These are phyloP conservation scores for Galeopsis tetrahit DNA, from an alignment of 257 asterid species.

Conservation along the genomic window DNA sequence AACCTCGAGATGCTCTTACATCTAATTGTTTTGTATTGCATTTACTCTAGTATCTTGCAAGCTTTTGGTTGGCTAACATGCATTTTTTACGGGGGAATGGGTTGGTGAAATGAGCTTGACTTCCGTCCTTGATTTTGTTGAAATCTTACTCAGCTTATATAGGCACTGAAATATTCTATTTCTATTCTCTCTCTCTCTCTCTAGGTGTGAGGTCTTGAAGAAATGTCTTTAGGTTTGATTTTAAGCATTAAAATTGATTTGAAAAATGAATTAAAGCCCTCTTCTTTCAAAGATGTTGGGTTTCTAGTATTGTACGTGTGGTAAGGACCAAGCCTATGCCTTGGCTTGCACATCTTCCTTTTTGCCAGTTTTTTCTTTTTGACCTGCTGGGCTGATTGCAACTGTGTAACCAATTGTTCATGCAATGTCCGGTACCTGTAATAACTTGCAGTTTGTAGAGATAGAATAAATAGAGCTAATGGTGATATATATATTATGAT, in stretches of 20 bases:
- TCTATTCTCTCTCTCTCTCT: background rate
- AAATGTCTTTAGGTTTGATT: constrained; percentile 3
- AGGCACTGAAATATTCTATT: background rate
- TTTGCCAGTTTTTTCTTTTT: background rate
- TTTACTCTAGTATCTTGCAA: constrained; percentile 4
- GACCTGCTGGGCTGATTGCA: constrained; percentile 8
- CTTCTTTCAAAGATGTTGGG: background rate
- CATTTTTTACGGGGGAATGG: background rate
- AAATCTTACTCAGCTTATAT: background rate
- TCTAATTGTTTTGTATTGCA: background rate
- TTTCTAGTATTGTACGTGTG: background rate
- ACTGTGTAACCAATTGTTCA: background rate
- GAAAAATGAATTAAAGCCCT: background rate
- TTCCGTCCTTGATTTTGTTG: background rate
- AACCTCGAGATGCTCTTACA: background rate
- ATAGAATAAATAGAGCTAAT: background rate
- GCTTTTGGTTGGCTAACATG: constrained; percentile 5
- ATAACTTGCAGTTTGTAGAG: background rate
- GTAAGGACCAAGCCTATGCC: background rate
- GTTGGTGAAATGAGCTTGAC: background rate
- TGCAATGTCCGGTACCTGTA: background rate
- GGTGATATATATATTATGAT: background rate
- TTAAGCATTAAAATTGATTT: background rate
- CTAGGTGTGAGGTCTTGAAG: background rate
- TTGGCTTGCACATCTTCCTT: constrained; percentile 9